Evolutionary conservation across 257 asterid genomes (phyloP).

Genomic region (Gardenia jasminoides): DNA sequence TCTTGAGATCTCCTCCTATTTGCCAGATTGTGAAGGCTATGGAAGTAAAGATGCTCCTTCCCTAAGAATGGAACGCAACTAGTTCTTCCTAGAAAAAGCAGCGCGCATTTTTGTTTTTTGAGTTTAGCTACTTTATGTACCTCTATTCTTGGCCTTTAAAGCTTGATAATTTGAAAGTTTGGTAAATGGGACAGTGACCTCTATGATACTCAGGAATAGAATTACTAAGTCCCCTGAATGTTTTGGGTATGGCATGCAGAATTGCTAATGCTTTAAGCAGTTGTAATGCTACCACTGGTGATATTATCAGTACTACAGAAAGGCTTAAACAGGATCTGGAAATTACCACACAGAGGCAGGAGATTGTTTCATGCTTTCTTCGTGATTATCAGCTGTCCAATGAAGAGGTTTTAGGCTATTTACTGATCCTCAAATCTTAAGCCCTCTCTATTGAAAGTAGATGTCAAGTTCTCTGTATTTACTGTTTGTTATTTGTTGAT

Average conservation of each 20-base stretch:
- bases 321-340: slow-evolving; percentile 97
- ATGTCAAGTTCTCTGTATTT: neutral
- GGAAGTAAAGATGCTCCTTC: neutral
- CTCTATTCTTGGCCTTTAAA: neutral
- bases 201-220: neutral
- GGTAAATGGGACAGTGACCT: too few relatives aligned
- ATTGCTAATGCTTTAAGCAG: slow-evolving; percentile 82
- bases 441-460: neutral
- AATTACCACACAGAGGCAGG: slow-evolving; percentile 90
- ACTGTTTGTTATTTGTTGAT: slow-evolving; percentile 18
- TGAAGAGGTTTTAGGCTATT: slow-evolving; percentile 66
- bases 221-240: neutral
- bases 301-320: slow-evolving; percentile 91
- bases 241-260: slow-evolving; percentile 40
- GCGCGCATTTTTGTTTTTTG: too few relatives aligned
- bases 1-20: neutral
- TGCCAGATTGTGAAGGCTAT: neutral
- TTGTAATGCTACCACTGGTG: slow-evolving; percentile 95
- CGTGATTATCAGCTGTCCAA: slow-evolving; percentile 95
- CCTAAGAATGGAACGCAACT: neutral
- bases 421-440: slow-evolving; percentile 8
- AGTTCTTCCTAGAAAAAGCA: neutral
- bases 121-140: neutral
- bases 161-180: neutral
- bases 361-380: slow-evolving; percentile 88